Evolutionary conservation across 2,329 filamentous ascomycete species (phyloP).

Genomic region (Curvularia lunata): DNA sequence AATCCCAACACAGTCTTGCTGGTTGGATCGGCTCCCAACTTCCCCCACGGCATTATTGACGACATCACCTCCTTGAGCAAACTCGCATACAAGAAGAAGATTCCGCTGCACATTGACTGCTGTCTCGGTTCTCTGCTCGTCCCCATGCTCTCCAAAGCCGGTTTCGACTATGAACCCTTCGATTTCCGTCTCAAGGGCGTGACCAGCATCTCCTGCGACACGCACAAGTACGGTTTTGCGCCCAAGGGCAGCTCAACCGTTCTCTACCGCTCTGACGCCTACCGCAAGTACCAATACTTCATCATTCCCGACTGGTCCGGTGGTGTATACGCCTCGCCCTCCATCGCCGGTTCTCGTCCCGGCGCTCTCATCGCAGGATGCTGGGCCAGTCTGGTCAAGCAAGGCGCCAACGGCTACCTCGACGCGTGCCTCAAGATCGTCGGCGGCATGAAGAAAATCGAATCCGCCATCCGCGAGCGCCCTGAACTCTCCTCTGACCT

Average conservation of each 20-base stretch:
- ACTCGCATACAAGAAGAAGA: conserved; percentile 76
- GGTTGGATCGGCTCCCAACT: conserved; percentile 95
- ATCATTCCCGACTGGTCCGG: conserved; percentile 94
- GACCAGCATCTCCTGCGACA: conserved; percentile 94
- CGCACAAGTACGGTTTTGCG: conserved; percentile 98
- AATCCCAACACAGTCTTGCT: conserved; percentile 94
- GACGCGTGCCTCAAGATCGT: conserved; percentile 88
- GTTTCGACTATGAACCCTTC: conserved; percentile 85
- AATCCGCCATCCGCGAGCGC: conserved; percentile 71
- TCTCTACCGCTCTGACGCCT: conserved; percentile 79
- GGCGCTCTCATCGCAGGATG: conserved; percentile 94
- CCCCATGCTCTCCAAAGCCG: conserved; percentile 89
- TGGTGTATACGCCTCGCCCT: conserved; percentile 92
- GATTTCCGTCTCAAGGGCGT: conserved; percentile 95
- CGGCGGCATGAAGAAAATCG: conserved; percentile 82
- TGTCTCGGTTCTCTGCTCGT: conserved; percentile 95
- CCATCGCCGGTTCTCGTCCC: conserved; percentile 87
- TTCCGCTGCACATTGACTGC: conserved; percentile 96
- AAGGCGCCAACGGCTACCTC: conserved; percentile 88
- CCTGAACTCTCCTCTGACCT: conserved; percentile 74
- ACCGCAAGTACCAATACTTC: conserved; percentile 94
- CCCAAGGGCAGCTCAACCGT: conserved; percentile 96
- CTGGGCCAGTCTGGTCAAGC: conserved; percentile 89
- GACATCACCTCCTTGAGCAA: conserved; percentile 86
- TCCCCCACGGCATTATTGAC: conserved; percentile 97